Evolutionary conservation across 345 rosid species (phyloP).

Genomic region (Eucalyptus erythrocorys): DNA sequence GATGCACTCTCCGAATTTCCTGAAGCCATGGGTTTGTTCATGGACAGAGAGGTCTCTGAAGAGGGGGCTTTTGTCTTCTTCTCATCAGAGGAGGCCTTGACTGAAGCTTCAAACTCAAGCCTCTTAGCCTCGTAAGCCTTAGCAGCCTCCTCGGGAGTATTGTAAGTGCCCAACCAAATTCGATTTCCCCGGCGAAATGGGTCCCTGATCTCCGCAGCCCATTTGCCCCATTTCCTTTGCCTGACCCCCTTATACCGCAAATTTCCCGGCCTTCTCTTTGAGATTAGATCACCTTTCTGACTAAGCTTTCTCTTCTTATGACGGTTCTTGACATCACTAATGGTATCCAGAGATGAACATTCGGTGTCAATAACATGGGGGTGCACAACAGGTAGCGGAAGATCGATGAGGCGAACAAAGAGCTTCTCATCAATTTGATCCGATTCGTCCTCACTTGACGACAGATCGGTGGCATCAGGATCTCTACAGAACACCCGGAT

Average conservation of each 20-base stretch:
- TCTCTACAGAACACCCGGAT: conserved; percentile 62
- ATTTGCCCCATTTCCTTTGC: conserved; percentile 83
- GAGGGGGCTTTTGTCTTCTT: conserved; percentile 1
- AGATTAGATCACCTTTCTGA: neutral
- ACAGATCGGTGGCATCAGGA: conserved; percentile 86
- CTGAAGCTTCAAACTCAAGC: conserved; percentile 37
- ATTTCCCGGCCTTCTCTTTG: conserved; percentile 1
- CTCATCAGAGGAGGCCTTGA: conserved; percentile 2
- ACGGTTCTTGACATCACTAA: conserved; percentile 21
- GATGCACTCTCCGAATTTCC: neutral
- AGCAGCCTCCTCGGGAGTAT: conserved; percentile 64
- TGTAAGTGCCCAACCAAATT: conserved; percentile 79
- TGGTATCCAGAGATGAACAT: conserved; percentile 57
- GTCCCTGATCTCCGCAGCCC: conserved; percentile 79
- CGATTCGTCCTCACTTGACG: conserved; percentile 71
- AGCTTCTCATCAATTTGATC: conserved; percentile 22
- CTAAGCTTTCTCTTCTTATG: neutral
- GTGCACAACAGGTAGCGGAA: conserved; percentile 9
- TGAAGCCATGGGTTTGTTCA: neutral
- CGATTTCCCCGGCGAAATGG: conserved; percentile 42
- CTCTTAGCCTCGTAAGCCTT: conserved; percentile 59
- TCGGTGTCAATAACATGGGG: conserved; percentile 9
- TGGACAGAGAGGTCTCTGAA: conserved; percentile 30
- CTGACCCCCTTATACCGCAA: conserved; percentile 42
- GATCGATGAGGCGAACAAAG: conserved; percentile 42